These are phyloP conservation scores for Entophlyctis luteolus DNA, from an alignment of 192 early-diverging fungal species.

Conservation along the genomic window DNA sequence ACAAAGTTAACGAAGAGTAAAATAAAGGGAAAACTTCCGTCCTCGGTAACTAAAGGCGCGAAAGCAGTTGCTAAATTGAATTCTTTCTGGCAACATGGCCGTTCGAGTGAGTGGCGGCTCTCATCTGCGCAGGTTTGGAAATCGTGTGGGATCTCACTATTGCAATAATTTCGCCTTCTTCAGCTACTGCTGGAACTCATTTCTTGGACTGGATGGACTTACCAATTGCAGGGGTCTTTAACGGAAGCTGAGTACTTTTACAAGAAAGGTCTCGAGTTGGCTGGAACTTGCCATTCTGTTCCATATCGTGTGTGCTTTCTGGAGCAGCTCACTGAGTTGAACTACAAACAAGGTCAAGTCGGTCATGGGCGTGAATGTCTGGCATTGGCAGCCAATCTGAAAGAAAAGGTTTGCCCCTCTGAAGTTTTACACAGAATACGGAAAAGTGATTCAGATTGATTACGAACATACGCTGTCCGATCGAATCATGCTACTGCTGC, in stretches of 20 bases:
- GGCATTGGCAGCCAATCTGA: background rate
- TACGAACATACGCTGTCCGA: conserved; percentile 28
- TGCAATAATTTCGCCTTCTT: background rate
- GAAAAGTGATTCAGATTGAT: no score
- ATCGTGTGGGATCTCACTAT: background rate
- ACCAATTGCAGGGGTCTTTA: conserved; percentile 55
- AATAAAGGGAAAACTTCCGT: conserved; percentile 8
- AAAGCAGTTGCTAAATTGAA: background rate
- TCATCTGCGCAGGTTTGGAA: conserved; percentile 3
- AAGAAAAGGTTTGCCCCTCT: background rate
- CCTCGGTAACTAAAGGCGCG: background rate
- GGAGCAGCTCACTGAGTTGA: conserved; percentile 49
- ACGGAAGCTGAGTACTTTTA: conserved; percentile 63
- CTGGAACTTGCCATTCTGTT: conserved; percentile 35
- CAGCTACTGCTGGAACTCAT: conserved; percentile 49
- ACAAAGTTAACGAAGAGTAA: background rate
- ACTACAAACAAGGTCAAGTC: conserved; percentile 45
- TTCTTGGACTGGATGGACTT: conserved; percentile 46
- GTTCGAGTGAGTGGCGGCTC: background rate
- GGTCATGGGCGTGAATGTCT: conserved; percentile 17
- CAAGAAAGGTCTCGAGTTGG: conserved; percentile 53
- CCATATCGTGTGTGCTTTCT: conserved; percentile 40
- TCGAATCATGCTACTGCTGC: conserved; percentile 28
- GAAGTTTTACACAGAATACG: no score
- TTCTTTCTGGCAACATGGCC: background rate